A percentile compares a stretch with the other conserved stretches of the same genome.
Evolutionary conservation across 805 yeast genomes (phyloP).

Genomic region (Hemisphaericaspora nanyangensis): DNA sequence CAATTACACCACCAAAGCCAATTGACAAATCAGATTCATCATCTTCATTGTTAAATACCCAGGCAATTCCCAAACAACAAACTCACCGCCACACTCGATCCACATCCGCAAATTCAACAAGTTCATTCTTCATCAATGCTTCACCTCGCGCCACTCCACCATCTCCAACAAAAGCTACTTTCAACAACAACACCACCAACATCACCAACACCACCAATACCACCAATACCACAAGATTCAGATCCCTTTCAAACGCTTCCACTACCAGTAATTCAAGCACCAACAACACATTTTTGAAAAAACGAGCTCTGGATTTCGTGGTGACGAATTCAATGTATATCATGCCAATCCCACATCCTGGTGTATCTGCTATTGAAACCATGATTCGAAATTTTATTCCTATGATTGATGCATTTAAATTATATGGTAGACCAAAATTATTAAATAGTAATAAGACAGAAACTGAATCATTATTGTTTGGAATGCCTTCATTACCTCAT

Average conservation of each 20-base stretch:
- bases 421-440: constrained; percentile 74
- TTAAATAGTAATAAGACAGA: constrained; percentile 72
- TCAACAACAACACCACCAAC: neutral
- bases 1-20: constrained; percentile 5
- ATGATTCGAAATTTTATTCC: constrained; percentile 69
- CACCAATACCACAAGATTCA: neutral
- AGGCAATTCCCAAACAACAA: constrained; percentile 2
- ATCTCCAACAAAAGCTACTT: neutral
- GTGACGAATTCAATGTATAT: constrained; percentile 49
- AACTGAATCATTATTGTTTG: constrained; percentile 63
- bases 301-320: constrained; percentile 25
- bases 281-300: constrained; percentile 20
- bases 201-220: neutral
- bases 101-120: constrained; percentile 19
- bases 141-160: constrained; percentile 18
- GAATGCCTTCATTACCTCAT: constrained; percentile 70
- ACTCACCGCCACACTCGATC: constrained; percentile 15
- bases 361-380: constrained; percentile 68
- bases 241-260: constrained; percentile 2
- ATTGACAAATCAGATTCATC: neutral
- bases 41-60: neutral
- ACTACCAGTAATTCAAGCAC: neutral
- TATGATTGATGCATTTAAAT: constrained; percentile 61
- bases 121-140: constrained; percentile 25
- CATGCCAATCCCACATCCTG: constrained; percentile 70